A percentile compares a stretch with the other conserved stretches of the same genome.
Evolutionary conservation across 2,329 filamentous ascomycete genomes (phyloP).

Genomic region (Neonectria faginata): DNA sequence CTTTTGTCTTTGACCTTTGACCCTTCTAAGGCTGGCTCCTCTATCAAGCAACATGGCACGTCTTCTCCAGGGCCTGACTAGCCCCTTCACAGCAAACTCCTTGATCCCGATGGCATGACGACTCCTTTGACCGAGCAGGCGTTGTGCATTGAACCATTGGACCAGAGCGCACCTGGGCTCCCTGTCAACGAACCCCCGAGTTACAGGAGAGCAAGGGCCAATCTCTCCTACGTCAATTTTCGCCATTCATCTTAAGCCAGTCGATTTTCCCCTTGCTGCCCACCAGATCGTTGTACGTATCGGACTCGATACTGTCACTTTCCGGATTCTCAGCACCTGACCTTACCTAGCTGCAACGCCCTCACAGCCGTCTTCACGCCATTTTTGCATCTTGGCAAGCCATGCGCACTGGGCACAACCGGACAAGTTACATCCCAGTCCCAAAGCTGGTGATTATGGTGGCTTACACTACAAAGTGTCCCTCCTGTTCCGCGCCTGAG

Average conservation of each 20-base stretch:
- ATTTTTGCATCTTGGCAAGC: background rate
- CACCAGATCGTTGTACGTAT: constrained; percentile 1
- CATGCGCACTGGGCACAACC: background rate
- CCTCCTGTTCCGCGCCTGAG: constrained; percentile 34
- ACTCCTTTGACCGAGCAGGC: background rate
- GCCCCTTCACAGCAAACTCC: background rate
- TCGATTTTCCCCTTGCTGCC: background rate
- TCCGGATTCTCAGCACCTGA: background rate
- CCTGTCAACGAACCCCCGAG: background rate
- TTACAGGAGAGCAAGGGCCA: background rate
- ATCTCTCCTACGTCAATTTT: background rate
- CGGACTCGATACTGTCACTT: background rate
- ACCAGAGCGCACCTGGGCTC: background rate
- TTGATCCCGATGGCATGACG: background rate
- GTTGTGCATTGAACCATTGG: background rate
- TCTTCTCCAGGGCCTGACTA: background rate
- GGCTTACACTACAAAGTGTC: constrained; percentile 27
- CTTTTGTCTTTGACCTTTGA: background rate
- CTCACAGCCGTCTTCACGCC: background rate
- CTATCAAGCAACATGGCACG: background rate
- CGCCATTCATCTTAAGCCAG: background rate
- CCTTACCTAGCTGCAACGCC: background rate
- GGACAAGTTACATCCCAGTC: constrained; percentile 5
- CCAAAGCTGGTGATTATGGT: background rate
- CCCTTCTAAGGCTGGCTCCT: background rate